A percentile compares a stretch with the other conserved stretches of the same genome.
phyloP scores from a whole-genome alignment of 768 basidiomycete genomes.

The Kwoniella botswanensis region DNA sequence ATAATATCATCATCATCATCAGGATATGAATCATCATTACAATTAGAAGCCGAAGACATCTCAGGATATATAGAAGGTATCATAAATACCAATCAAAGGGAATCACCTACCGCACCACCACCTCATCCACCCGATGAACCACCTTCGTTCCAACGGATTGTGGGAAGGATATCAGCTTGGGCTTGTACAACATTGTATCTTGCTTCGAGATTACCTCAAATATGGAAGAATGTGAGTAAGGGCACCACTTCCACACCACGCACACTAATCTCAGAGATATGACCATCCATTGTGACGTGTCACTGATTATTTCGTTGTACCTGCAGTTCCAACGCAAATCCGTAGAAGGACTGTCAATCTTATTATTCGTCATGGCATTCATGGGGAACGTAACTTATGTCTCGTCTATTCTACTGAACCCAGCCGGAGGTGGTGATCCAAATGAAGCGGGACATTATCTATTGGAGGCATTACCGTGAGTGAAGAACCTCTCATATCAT shows the following conservation, averaged over 20 bases:
- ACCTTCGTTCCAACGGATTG: slow-evolving; percentile 63
- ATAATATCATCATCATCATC: background rate
- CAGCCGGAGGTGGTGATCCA: slow-evolving; percentile 60
- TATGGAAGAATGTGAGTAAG: slow-evolving; percentile 93
- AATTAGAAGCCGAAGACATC: background rate
- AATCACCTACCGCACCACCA: slow-evolving; percentile 11
- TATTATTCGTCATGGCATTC: slow-evolving; percentile 91
- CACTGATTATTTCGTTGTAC: background rate
- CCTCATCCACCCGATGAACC: slow-evolving; percentile 27
- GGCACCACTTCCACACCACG: too few species aligned
- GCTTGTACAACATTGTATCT: slow-evolving; percentile 89
- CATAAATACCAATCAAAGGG: background rate
- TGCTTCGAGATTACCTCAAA: slow-evolving; percentile 92
- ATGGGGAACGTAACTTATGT: slow-evolving; percentile 93
- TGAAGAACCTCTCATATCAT: slow-evolving; percentile 34
- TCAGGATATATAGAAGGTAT: background rate
- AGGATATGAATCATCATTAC: background rate
- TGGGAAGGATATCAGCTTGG: slow-evolving; percentile 95
- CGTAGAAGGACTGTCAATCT: slow-evolving; percentile 93
- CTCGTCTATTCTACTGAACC: slow-evolving; percentile 80
- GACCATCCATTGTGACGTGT: too few species aligned
- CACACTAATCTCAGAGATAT: too few species aligned
- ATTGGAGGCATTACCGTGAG: slow-evolving; percentile 82
- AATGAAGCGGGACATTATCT: slow-evolving; percentile 71
- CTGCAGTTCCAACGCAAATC: slow-evolving; percentile 82